phyloP scores from a whole-genome alignment of 495 filamentous ascomycete species.

The Penicillium pulvis region DNA sequence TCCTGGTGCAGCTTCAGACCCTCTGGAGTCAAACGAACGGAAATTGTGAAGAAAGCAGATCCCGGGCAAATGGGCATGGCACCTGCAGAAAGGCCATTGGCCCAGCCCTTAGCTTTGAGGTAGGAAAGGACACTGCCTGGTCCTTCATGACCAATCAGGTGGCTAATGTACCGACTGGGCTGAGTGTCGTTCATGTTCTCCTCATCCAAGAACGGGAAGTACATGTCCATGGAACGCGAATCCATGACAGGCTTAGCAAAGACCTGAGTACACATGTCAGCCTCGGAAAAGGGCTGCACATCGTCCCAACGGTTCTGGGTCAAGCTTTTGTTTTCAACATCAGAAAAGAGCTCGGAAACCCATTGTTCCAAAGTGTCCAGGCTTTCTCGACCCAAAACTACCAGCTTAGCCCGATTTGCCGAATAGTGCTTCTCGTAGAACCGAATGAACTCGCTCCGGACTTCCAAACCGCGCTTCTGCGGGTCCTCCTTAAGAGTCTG shows the following conservation, averaged over 20 bases:
- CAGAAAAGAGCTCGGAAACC: constrained; percentile 84
- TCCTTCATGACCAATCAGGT: constrained; percentile 95
- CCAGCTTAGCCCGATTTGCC: constrained; percentile 94
- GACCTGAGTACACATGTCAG: constrained; percentile 74
- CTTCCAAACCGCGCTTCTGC: constrained; percentile 77
- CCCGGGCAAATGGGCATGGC: constrained; percentile 77
- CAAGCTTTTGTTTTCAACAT: constrained; percentile 82
- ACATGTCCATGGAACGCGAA: constrained; percentile 77
- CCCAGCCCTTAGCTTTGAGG: constrained; percentile 95
- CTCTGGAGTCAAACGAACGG: constrained; percentile 83
- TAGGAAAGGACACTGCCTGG: constrained; percentile 95
- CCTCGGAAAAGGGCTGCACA: constrained; percentile 65
- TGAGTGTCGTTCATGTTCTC: constrained; percentile 80
- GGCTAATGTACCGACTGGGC: constrained; percentile 86
- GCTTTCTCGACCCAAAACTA: constrained; percentile 84
- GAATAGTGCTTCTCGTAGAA: constrained; percentile 93
- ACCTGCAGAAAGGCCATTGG: constrained; percentile 82
- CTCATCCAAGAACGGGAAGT: constrained; percentile 89
- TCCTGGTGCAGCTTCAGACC: constrained; percentile 84
- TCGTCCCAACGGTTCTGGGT: constrained; percentile 79
- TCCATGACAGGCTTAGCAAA: constrained; percentile 99
- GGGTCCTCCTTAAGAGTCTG: constrained; percentile 86
- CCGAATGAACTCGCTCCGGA: constrained; percentile 91
- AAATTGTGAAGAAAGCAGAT: constrained; percentile 78
- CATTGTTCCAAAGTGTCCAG: constrained; percentile 86